A percentile compares a stretch with the other conserved stretches of the same genome.
Conservation (phyloP, 176 grass and related monocot species). For the Musa acuminata region DNA sequence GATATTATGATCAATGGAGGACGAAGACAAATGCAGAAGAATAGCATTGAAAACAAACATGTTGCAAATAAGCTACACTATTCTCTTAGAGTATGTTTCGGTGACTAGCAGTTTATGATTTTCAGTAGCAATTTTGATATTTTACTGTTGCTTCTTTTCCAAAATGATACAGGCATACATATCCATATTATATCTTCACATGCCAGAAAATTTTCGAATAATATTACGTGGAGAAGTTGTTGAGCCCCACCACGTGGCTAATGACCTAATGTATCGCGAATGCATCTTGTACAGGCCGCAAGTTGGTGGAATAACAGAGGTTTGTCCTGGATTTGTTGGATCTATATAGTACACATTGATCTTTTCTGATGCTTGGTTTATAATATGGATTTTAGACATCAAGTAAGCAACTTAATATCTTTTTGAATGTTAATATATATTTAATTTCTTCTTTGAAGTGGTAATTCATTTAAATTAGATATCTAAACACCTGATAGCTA, state of each 20-base stretch:
- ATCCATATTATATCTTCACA: constrained; percentile 85
- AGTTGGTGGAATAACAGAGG: constrained; percentile 50
- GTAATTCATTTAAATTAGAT: too few relatives aligned
- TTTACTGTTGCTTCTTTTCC: constrained; percentile 22
- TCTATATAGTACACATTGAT: not conserved
- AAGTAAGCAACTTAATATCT: not conserved
- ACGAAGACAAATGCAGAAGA: constrained; percentile 40
- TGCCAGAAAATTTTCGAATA: constrained; percentile 76
- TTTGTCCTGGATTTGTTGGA: constrained; percentile 22
- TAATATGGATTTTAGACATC: not conserved
- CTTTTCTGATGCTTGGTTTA: not conserved
- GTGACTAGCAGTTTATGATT: constrained; percentile 23
- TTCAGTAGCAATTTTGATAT: constrained; percentile 26
- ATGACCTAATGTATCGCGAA: constrained; percentile 83
- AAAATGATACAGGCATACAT: constrained; percentile 72
- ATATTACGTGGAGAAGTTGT: constrained; percentile 60
- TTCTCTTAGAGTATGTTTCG: constrained; percentile 82
- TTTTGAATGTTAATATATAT: not conserved
- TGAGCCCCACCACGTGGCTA: constrained; percentile 58
- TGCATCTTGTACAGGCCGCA: constrained; percentile 90
- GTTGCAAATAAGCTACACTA: constrained; percentile 52
- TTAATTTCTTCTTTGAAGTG: not conserved
- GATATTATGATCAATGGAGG: constrained; percentile 85
- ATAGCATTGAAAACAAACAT: constrained; percentile 31
- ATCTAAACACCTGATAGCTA: too few relatives aligned